Evolutionary conservation across 495 filamentous ascomycete species (phyloP).

Genomic region (Penicillium nucicola): DNA sequence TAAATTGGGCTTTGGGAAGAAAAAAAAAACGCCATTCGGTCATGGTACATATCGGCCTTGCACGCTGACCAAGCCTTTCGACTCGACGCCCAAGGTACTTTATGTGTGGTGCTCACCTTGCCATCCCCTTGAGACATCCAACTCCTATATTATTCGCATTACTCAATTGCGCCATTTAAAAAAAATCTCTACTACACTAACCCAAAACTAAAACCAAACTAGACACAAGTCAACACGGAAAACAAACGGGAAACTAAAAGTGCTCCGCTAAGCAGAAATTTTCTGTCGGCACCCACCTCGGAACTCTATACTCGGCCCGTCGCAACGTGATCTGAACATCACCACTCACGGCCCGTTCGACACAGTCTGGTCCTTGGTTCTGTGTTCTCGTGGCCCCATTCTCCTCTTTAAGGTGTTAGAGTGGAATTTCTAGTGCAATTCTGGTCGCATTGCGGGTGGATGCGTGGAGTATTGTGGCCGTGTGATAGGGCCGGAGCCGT

Average conservation of each 20-base stretch:
- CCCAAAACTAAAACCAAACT: neutral
- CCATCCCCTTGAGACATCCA: neutral
- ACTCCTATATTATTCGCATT: neutral
- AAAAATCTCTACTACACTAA: too few relatives aligned
- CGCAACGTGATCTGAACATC: constrained; percentile 22
- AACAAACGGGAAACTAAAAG: neutral
- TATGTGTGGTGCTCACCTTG: too few relatives aligned
- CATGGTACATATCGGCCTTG: neutral
- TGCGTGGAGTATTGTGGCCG: neutral
- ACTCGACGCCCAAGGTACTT: too few relatives aligned
- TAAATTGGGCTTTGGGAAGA: neutral
- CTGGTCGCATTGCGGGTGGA: neutral
- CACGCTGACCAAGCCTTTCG: neutral
- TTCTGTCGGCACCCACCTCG: constrained; percentile 15
- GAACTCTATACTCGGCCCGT: constrained; percentile 22
- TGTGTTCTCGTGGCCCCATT: neutral
- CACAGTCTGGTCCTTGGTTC: neutral
- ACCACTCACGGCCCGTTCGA: constrained; percentile 1
- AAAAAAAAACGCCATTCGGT: constrained; percentile 9
- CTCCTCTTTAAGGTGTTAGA: neutral
- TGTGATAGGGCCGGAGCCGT: too few relatives aligned
- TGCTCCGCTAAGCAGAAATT: constrained; percentile 20
- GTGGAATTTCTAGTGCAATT: neutral
- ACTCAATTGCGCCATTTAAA: constrained; percentile 2
- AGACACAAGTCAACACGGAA: neutral